Base-by-base conservation (phyloP, 2,329 filamentous ascomycete species). In the Monilinia polystroma region DNA sequence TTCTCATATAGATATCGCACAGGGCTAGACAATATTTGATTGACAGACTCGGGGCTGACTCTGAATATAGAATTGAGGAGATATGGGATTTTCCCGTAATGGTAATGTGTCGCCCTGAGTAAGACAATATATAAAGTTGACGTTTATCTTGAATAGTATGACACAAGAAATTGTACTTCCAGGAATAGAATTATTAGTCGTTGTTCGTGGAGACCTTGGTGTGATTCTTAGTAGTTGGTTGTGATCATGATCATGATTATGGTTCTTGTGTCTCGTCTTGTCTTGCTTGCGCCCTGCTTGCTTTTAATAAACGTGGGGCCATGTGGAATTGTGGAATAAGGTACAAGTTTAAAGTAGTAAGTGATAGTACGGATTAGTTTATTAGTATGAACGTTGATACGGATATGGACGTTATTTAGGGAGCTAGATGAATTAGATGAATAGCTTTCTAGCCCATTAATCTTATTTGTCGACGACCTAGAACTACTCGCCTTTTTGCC, bases 251-350 rank as follows among this genome's bases (percentile, higher is more conserved):
- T 8, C 32, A 35, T 35, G 32, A 35, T 35, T 32, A 29, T 59
- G 20, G 56, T 59, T 29, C 26, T 53, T 53, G 26, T 53, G 23
- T 29, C 23, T 52, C 20, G 56, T 32, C 51, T 53, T 32, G 56
- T 59, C 56, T 59, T 47, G 56, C 56, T 59, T 58, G 56, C 56
- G 47, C 32, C 32, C 7, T 35, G 41, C 56, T 47, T 58, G 56
- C 56, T 47, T 47, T 59, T 32, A 41, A 32, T 59, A 59, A 59
- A 59, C 56, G 56, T 47, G 56, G 56, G 56, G 56, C 56, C 41
- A 59, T 59, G 41, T 43, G 18, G 43, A 35, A 59, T 47, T 47
- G 56, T 47, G 41, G 56, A 14, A 59, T 32, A n/a, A 59, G 56
- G 56, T 59, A 59, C 56, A 47, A 47, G 26, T 59, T 58, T 11